Conservation (phyloP, 345 rosid species). For the Tarenaya hassleriana region DNA sequence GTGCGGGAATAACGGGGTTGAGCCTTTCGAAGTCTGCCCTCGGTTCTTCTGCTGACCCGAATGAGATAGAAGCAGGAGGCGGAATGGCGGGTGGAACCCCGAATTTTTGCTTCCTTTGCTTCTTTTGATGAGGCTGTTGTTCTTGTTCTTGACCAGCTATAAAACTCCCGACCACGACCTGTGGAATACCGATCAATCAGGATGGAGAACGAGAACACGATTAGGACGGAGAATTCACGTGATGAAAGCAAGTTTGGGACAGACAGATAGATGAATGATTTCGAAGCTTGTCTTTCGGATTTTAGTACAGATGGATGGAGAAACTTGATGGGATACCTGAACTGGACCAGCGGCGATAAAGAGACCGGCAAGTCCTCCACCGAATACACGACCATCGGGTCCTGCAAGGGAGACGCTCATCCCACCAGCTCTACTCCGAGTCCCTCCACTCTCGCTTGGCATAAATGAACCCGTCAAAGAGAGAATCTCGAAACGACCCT, state of each 20-base stretch:
- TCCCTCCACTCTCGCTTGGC: slow-evolving; percentile 66
- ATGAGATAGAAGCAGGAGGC: slow-evolving; percentile 30
- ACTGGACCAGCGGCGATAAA: slow-evolving; percentile 93
- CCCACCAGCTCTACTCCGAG: slow-evolving; percentile 87
- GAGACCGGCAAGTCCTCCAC: slow-evolving; percentile 92
- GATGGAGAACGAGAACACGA: no score
- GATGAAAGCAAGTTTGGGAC: no score
- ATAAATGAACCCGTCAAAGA: slow-evolving; percentile 84
- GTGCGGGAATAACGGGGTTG: slow-evolving; percentile 25
- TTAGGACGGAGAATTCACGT: no score
- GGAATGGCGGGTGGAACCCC: slow-evolving; percentile 24
- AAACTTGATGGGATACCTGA: slow-evolving; percentile 42
- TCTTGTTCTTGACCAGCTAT: slow-evolving; percentile 29
- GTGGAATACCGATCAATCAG: neutral
- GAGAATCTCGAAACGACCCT: slow-evolving; percentile 98
- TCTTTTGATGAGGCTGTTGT: slow-evolving; percentile 17
- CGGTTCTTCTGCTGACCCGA: slow-evolving; percentile 30
- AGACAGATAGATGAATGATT: no score
- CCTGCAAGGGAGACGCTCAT: slow-evolving; percentile 93
- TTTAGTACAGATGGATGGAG: no score
- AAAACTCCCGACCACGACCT: slow-evolving; percentile 33
- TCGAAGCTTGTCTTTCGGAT: no score
- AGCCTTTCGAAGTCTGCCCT: slow-evolving; percentile 32
- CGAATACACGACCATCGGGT: slow-evolving; percentile 93
- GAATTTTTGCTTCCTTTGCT: slow-evolving; percentile 27